phyloP scores from a whole-genome alignment of 1,284 basidiomycete genomes.

The Heterobasidion parviporum region DNA sequence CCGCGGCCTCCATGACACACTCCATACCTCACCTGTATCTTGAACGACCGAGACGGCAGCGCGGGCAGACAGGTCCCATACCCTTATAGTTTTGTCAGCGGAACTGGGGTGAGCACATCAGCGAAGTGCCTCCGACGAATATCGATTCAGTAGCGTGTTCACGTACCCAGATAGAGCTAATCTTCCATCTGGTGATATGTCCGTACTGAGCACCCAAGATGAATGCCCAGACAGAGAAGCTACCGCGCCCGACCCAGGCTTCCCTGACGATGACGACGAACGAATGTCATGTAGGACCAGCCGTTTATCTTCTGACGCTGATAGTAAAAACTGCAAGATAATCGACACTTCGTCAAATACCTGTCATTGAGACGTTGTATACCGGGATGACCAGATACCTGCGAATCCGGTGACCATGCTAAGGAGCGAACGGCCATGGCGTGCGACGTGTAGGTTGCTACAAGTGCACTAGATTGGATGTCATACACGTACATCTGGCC shows the following conservation, averaged over 20 bases:
- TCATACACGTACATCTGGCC: conserved; percentile 83
- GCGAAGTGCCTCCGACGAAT: neutral
- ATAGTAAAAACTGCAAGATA: conserved; percentile 58
- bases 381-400: conserved; percentile 26
- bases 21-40: conserved; percentile 80
- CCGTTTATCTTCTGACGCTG: conserved; percentile 83
- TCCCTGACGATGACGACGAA: conserved; percentile 37
- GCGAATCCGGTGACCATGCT: conserved; percentile 77
- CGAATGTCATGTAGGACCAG: conserved; percentile 83
- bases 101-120: conserved; percentile 38
- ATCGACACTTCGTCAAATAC: neutral
- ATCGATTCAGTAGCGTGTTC: conserved; percentile 1
- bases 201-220: conserved; percentile 78
- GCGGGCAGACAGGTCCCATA: conserved; percentile 81
- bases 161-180: conserved; percentile 74
- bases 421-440: conserved; percentile 79
- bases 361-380: neutral
- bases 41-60: conserved; percentile 71
- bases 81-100: conserved; percentile 78
- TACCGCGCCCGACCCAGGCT: conserved; percentile 64
- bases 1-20: conserved; percentile 70
- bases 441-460: conserved; percentile 72
- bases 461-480: conserved; percentile 52
- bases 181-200: conserved; percentile 72
- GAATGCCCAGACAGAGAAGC: conserved; percentile 78